phyloP scores from a whole-genome alignment of 306 rosid species.

The Ceratonia siliqua region DNA sequence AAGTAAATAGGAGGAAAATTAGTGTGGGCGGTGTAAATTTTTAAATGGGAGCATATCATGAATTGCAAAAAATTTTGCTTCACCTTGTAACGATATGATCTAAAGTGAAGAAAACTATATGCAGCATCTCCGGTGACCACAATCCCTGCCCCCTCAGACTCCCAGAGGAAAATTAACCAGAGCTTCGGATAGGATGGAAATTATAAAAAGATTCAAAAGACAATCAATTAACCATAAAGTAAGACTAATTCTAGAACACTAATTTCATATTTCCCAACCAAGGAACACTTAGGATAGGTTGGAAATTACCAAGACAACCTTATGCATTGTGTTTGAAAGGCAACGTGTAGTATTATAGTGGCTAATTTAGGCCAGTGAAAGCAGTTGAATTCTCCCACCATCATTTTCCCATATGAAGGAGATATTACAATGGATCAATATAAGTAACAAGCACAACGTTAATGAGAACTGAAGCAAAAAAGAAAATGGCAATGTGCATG shows the following conservation, averaged over 20 bases:
- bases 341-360: background rate
- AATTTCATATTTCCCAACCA: slow-evolving; percentile 1
- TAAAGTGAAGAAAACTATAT: slow-evolving; percentile 15
- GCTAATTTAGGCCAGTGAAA: background rate
- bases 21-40: background rate
- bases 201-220: background rate
- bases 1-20: background rate
- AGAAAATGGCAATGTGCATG: background rate
- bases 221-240: background rate
- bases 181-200: background rate
- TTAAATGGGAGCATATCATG: background rate
- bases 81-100: background rate
- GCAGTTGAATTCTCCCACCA: slow-evolving; percentile 26
- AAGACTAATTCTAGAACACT: slow-evolving; percentile 11
- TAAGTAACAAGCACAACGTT: background rate
- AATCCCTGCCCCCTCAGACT: background rate
- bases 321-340: slow-evolving; percentile 8
- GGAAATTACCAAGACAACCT: slow-evolving; percentile 27
- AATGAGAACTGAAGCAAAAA: background rate
- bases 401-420: slow-evolving; percentile 14
- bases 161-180: slow-evolving; percentile 9
- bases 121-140: background rate
- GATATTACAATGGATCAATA: background rate
- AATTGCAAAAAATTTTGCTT: background rate
- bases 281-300: slow-evolving; percentile 1